phyloP scores from a whole-genome alignment of 768 basidiomycete genomes.

The Gymnopilus junonius region DNA sequence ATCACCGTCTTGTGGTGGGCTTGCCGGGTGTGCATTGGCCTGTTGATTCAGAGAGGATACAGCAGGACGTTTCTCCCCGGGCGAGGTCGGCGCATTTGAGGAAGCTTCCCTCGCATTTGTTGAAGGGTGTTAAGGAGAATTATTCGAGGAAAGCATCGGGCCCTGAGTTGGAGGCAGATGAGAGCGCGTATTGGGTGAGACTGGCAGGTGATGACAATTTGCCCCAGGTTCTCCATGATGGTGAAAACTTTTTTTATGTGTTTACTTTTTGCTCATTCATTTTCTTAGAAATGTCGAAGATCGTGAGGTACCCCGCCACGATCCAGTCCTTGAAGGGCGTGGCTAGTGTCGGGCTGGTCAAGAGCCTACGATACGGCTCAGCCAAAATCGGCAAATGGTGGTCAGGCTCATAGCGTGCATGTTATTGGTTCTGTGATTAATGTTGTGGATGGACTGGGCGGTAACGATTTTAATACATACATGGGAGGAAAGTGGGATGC shows the following conservation, averaged over 20 bases:
- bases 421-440: background rate
- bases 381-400: slow-evolving; percentile 91
- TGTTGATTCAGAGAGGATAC: slow-evolving; percentile 48
- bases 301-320: slow-evolving; percentile 84
- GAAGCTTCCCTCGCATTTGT: slow-evolving; percentile 76
- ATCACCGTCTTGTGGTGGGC: slow-evolving; percentile 77
- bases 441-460: background rate
- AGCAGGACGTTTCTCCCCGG: slow-evolving; percentile 76
- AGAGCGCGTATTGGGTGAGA: slow-evolving; percentile 75
- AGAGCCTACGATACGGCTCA: slow-evolving; percentile 74
- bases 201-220: slow-evolving; percentile 69
- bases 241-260: slow-evolving; percentile 37
- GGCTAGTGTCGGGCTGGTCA: slow-evolving; percentile 78
- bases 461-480: background rate
- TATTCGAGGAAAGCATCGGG: slow-evolving; percentile 42
- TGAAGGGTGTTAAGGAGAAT: slow-evolving; percentile 55
- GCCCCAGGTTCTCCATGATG: slow-evolving; percentile 53
- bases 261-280: background rate
- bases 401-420: slow-evolving; percentile 38
- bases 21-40: slow-evolving; percentile 84
- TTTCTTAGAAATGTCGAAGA: slow-evolving; percentile 67
- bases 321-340: slow-evolving; percentile 87
- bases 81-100: slow-evolving; percentile 75
- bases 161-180: slow-evolving; percentile 59
- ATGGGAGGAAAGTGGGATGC: background rate